Base-by-base conservation (phyloP, 176 grass and related monocot genomes). In the Cocos nucifera region DNA sequence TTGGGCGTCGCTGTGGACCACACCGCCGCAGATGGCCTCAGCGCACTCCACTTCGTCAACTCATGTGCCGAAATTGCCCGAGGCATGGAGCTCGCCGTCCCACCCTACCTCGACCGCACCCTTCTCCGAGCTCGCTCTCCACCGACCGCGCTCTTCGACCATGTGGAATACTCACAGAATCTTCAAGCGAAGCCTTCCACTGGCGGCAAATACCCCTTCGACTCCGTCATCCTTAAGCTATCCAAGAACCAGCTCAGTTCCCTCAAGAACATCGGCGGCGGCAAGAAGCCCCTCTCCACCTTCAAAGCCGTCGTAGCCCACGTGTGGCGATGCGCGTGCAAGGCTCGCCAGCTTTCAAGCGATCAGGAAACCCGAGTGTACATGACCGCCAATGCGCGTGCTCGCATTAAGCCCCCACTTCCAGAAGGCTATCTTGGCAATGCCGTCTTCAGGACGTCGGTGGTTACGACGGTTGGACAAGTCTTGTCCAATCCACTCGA, bases 1-100 rank as follows among this genome's bases (percentile, higher is more conserved):
- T 64, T 87, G 12, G 79, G 84, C 55, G 75, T 75, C 48, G 79
- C 79, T 17, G 78, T 78, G 84, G 79, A 81, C 74, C 84, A 83
- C 67, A 69, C 66, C 51, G 75, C 79, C 51, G 75, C 78, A 4
- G 84, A 87, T 66, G 84, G 77, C 39, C 59, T 75, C 3, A 69
- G 70, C 57, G 79, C 75, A 27, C 63, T 83, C 53, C 71, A 86
- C 58, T 86, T 86, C 83, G 78, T 82, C 25, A 69, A 69, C 15
- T 70, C 74, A 4, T 86, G 83, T 78, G 57, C 83, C 19, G 14
- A 59, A 58, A 70, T 86, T 17, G 59, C 84, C 35, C 75, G 79
- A 0, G 18, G n/a, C 1, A 1, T 39, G 25, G 10, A 48, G 51
- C 15, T 24, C 65, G 3, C 51, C n/a, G 24, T 30, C 22, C 15